These are phyloP conservation scores for Conticribra guillardii DNA, from an alignment of 108 stramenopile genomes.

Conservation along the genomic window DNA sequence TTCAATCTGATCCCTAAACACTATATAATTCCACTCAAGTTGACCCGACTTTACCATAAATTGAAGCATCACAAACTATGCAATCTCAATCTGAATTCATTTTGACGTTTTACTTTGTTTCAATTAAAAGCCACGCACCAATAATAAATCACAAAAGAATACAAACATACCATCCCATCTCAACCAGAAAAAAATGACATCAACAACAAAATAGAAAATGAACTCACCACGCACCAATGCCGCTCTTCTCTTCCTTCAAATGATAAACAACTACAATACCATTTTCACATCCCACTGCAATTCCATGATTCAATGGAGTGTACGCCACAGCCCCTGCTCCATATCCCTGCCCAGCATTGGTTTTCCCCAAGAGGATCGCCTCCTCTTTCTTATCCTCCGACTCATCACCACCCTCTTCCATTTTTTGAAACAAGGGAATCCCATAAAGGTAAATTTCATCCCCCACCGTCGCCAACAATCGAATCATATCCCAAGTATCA, in stretches of 20 bases:
- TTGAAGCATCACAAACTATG: too few species aligned
- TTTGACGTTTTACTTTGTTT: too few species aligned
- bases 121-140: too few species aligned
- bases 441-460: slow-evolving; percentile 52
- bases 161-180: too few species aligned
- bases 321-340: slow-evolving; percentile 45
- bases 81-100: too few species aligned
- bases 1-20: too few species aligned
- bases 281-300: slow-evolving; percentile 86
- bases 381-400: slow-evolving; percentile 4
- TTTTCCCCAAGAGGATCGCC: slow-evolving; percentile 32
- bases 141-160: too few species aligned
- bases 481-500: slow-evolving; percentile 19
- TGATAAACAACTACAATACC: slow-evolving; percentile 61
- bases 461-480: slow-evolving; percentile 45
- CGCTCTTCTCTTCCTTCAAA: slow-evolving; percentile 7
- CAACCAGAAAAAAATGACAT: too few species aligned
- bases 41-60: too few species aligned
- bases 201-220: neutral
- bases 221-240: neutral
- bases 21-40: too few species aligned
- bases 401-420: neutral
- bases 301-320: slow-evolving; percentile 47
- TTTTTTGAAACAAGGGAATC: slow-evolving; percentile 19
- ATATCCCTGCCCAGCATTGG: slow-evolving; percentile 31